These are phyloP conservation scores for Colletotrichum eremochloae DNA, from an alignment of 2,329 filamentous ascomycete genomes.

Conservation along the genomic window DNA sequence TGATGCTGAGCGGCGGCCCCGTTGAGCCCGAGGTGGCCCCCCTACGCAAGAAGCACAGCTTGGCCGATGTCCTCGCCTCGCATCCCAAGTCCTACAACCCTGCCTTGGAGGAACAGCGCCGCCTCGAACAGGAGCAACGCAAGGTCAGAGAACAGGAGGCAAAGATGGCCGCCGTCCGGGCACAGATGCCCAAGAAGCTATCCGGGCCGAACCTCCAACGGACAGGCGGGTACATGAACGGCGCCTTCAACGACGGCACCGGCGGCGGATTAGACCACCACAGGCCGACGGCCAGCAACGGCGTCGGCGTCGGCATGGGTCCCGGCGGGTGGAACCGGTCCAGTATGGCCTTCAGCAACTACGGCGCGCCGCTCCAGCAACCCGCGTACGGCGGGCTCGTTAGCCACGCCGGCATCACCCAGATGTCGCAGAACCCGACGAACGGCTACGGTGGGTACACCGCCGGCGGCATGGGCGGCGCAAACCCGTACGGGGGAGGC, in stretches of 20 bases:
- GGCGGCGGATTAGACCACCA: constrained; percentile 57
- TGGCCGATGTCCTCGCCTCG: constrained; percentile 70
- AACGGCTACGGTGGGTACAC: constrained; percentile 27
- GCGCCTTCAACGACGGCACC: constrained; percentile 67
- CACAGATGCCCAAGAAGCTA: constrained; percentile 63
- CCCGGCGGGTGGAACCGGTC: constrained; percentile 40
- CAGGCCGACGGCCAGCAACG: constrained; percentile 44
- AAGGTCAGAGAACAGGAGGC: constrained; percentile 59
- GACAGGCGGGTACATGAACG: constrained; percentile 63
- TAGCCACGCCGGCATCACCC: constrained; percentile 26
- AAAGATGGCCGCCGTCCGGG: constrained; percentile 63
- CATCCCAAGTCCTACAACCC: constrained; percentile 58
- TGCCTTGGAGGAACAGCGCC: constrained; percentile 56
- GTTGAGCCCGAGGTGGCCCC: constrained; percentile 53
- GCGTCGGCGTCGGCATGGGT: constrained; percentile 45
- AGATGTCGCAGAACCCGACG: constrained; percentile 31
- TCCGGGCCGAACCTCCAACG: constrained; percentile 49
- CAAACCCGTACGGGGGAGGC: constrained; percentile 41
- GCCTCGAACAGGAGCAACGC: constrained; percentile 56
- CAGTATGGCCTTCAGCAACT: constrained; percentile 50
- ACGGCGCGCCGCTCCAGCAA: constrained; percentile 45
- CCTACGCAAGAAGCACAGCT: constrained; percentile 56
- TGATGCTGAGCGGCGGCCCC: constrained; percentile 53
- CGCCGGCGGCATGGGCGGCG: constrained; percentile 44
- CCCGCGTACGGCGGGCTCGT: constrained; percentile 43